These are phyloP conservation scores for Elsinoe arachidis DNA, from an alignment of 2,329 filamentous ascomycete genomes.

Conservation along the genomic window DNA sequence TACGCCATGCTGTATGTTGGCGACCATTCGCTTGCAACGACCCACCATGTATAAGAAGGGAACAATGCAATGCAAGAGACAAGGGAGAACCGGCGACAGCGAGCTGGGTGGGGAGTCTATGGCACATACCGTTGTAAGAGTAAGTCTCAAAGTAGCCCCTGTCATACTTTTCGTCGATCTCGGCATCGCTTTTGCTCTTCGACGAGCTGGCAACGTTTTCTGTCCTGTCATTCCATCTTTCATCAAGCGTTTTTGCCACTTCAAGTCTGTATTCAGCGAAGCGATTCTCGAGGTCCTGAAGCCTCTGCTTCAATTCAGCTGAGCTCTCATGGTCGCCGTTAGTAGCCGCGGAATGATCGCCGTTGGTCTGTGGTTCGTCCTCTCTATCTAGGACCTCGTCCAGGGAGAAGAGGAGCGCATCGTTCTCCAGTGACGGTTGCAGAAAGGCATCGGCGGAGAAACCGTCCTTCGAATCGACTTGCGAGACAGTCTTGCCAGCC, in stretches of 20 bases:
- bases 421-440: conserved; percentile 77
- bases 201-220: background rate
- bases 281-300: conserved; percentile 17
- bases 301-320: conserved; percentile 17
- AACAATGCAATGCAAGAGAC: background rate
- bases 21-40: background rate
- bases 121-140: conserved; percentile 18
- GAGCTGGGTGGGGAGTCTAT: background rate
- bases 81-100: background rate
- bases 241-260: conserved; percentile 21
- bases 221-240: conserved; percentile 20
- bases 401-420: conserved; percentile 77
- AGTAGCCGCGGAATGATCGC: background rate
- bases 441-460: conserved; percentile 75
- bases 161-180: conserved; percentile 19
- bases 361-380: background rate
- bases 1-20: too few species aligned
- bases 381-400: conserved; percentile 49
- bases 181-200: conserved; percentile 14
- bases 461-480: conserved; percentile 50
- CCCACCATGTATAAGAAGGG: background rate
- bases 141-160: conserved; percentile 22
- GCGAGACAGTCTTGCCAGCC: conserved; percentile 36
- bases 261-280: conserved; percentile 20
- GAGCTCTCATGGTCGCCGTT: conserved; percentile 15